phyloP scores from a whole-genome alignment of 192 early-diverging fungal genomes.

The Mortierella antarctica region DNA sequence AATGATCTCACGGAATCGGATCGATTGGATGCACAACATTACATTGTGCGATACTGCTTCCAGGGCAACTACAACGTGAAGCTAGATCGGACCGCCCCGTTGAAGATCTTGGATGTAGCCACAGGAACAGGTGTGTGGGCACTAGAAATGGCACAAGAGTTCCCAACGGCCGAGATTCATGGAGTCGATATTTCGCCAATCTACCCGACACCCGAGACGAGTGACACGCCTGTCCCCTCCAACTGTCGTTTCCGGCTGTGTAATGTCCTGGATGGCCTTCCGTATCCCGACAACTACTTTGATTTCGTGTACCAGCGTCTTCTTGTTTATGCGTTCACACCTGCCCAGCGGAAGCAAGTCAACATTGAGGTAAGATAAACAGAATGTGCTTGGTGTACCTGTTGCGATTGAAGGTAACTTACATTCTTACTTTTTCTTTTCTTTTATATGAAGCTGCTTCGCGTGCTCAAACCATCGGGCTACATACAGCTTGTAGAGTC shows the following conservation, averaged over 20 bases:
- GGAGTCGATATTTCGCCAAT: conserved; percentile 46
- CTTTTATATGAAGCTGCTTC: conserved; percentile 34
- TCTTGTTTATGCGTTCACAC: conserved; percentile 8
- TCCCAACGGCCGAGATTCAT: conserved; percentile 31
- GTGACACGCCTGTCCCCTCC: not conserved
- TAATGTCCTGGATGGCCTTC: conserved; percentile 30
- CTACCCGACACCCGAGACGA: conserved; percentile 28
- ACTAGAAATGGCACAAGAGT: conserved; percentile 56
- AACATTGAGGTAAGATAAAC: conserved; percentile 12
- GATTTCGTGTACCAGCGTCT: conserved; percentile 28
- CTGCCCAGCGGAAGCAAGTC: conserved; percentile 16
- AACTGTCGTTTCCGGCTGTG: conserved; percentile 31
- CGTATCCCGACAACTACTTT: conserved; percentile 42
- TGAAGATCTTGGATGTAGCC: conserved; percentile 19
- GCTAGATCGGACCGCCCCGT: not conserved
- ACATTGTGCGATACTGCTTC: conserved; percentile 46
- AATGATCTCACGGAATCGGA: conserved; percentile 50
- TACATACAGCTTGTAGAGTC: conserved; percentile 56
- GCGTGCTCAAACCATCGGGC: conserved; percentile 60
- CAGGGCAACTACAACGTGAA: conserved; percentile 27
- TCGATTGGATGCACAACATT: conserved; percentile 55
- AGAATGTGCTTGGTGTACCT: not conserved
- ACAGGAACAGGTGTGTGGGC: conserved; percentile 32
- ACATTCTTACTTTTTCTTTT: not conserved
- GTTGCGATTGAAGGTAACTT: not conserved